Conservation (phyloP, 148 eudicot genomes). For the Chenopodium berlandieri region DNA sequence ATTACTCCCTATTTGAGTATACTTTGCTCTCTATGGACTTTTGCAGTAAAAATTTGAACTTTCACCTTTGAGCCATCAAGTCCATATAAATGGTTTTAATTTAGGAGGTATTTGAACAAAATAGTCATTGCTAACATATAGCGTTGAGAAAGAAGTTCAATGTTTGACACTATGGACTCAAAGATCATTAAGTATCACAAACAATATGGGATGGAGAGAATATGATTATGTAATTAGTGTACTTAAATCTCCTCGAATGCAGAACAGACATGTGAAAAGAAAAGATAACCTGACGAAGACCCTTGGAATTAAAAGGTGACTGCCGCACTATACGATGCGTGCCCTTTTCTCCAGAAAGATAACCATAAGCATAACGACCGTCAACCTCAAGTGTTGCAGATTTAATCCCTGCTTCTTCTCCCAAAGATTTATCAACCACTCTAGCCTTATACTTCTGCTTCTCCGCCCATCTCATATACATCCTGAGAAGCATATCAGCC, state of each 20-base stretch:
- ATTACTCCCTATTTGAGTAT: background rate
- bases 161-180: background rate
- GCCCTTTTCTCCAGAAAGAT: slow-evolving; percentile 95
- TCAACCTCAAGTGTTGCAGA: slow-evolving; percentile 90
- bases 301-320: slow-evolving; percentile 93
- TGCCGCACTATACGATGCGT: slow-evolving; percentile 91
- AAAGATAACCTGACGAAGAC: slow-evolving; percentile 85
- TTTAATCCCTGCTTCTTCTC: slow-evolving; percentile 99
- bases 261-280: background rate
- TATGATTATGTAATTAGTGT: too few species aligned
- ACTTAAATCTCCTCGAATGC: background rate
- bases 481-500: slow-evolving; percentile 99
- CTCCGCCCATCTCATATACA: slow-evolving; percentile 99
- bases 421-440: slow-evolving; percentile 85
- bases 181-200: background rate
- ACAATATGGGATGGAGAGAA: background rate
- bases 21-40: background rate
- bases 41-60: background rate
- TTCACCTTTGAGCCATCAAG: background rate
- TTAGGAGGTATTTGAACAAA: background rate
- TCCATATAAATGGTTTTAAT: background rate
- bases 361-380: slow-evolving; percentile 95
- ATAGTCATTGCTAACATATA: background rate
- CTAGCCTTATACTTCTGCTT: slow-evolving; percentile 79
- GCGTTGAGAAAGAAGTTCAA: background rate